Evolutionary conservation across 371 early-diverging fungal genomes (phyloP).

Genomic region (Fennellomyces sp.): DNA sequence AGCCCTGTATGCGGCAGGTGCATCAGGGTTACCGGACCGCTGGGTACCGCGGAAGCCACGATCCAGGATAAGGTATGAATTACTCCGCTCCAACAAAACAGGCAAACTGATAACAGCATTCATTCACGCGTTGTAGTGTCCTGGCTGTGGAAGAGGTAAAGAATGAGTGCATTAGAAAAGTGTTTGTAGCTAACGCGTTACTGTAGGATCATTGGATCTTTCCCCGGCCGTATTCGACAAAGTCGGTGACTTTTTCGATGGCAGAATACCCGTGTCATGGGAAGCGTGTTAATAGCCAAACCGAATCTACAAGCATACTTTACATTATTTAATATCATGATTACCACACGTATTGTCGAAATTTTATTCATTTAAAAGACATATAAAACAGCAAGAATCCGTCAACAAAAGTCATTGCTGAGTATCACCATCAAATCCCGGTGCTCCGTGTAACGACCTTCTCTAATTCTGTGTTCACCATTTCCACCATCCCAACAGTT

Average conservation of each 20-base stretch:
- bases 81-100: no score
- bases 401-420: no score
- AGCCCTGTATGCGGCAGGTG: slow-evolving; percentile 50
- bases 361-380: no score
- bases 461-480: no score
- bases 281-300: slow-evolving; percentile 30
- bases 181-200: not conserved
- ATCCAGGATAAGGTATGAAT: slow-evolving; percentile 51
- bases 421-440: no score
- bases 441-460: no score
- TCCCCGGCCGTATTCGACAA: slow-evolving; percentile 44
- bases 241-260: slow-evolving; percentile 34
- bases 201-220: slow-evolving; percentile 45
- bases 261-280: slow-evolving; percentile 47
- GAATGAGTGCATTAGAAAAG: not conserved
- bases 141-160: slow-evolving; percentile 37
- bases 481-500: no score
- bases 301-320: not conserved
- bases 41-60: slow-evolving; percentile 39
- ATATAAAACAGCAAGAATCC: no score
- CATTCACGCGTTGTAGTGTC: slow-evolving; percentile 35
- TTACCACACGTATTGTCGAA: no score
- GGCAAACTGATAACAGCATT: no score
- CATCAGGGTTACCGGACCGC: slow-evolving; percentile 38
- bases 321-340: not conserved